Conservation (phyloP, 2,329 filamentous ascomycete species). For the Mycosphaerella arachidis region DNA sequence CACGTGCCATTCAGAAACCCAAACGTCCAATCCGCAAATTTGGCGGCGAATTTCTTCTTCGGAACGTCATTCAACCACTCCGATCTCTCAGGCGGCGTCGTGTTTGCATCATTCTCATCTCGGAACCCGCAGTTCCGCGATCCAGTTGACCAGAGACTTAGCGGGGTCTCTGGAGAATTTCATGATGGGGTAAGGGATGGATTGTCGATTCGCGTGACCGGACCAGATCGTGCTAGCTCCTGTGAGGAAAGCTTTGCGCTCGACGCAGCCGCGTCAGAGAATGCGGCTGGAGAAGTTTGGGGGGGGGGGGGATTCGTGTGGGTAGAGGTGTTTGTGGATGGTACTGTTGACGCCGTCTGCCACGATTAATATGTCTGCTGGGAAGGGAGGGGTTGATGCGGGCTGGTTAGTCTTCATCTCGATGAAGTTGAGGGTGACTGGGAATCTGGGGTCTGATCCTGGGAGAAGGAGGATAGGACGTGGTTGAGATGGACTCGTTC, state of each 20-base stretch:
- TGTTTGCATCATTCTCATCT: conserved; percentile 40
- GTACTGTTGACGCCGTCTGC: conserved; percentile 46
- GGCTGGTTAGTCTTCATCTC: conserved; percentile 17
- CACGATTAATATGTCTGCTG: conserved; percentile 38
- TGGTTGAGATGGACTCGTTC: conserved; percentile 40
- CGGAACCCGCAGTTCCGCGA: conserved; percentile 43
- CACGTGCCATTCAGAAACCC: conserved; percentile 42
- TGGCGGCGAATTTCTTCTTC: conserved; percentile 38
- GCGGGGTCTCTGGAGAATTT: conserved; percentile 32
- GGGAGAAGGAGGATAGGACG: conserved; percentile 35
- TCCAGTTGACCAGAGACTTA: conserved; percentile 45
- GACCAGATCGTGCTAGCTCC: conserved; percentile 45
- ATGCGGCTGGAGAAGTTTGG: conserved; percentile 45
- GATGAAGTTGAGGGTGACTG: conserved; percentile 10
- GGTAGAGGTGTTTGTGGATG: conserved; percentile 40
- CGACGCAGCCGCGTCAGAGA: conserved; percentile 44
- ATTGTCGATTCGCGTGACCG: conserved; percentile 46
- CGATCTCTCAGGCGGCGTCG: conserved; percentile 40
- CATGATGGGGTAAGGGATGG: conserved; percentile 46
- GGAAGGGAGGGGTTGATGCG: conserved; percentile 30
- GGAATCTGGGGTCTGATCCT: conserved; percentile 29
- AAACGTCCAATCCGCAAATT: conserved; percentile 41
- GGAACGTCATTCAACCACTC: conserved; percentile 43
- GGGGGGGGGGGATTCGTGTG: conserved; percentile 42
- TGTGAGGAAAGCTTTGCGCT: conserved; percentile 40